phyloP scores from a whole-genome alignment of 192 early-diverging fungal genomes.

The Rhizophagus prolifer region DNA sequence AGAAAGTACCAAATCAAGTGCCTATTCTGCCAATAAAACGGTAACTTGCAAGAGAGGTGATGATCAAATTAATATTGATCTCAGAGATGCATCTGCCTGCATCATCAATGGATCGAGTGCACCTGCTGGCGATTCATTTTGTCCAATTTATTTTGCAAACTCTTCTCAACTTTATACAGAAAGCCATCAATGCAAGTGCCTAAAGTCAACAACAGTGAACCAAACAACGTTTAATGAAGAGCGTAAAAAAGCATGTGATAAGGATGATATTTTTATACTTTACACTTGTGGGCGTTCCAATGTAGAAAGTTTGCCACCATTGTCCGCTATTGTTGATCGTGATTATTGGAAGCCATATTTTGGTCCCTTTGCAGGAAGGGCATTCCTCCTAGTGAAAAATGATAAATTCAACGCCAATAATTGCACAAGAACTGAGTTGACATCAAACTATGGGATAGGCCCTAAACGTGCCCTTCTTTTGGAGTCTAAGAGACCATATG shows the following conservation, averaged over 20 bases:
- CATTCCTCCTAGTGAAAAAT: conserved; percentile 22
- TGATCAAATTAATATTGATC: neutral
- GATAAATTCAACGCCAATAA: conserved; percentile 30
- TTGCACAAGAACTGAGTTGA: conserved; percentile 19
- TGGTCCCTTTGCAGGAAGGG: conserved; percentile 11
- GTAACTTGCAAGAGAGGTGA: conserved; percentile 2
- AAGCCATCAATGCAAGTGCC: no score
- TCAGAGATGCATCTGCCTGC: neutral
- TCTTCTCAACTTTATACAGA: no score
- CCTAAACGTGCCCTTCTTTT: neutral
- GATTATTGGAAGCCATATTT: conserved; percentile 31
- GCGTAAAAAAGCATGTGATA: conserved; percentile 28
- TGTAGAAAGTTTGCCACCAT: conserved; percentile 26
- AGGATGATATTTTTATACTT: conserved; percentile 36
- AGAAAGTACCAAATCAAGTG: neutral
- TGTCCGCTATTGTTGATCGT: conserved; percentile 38
- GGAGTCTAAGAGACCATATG: neutral
- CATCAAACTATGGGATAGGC: conserved; percentile 10
- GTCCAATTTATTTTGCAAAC: conserved; percentile 18
- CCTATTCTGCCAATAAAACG: neutral
- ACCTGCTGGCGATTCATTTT: conserved; percentile 16
- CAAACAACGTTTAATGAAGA: neutral
- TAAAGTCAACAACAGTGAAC: no score
- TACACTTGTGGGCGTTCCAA: conserved; percentile 26
- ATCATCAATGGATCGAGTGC: conserved; percentile 18